These are phyloP conservation scores for Letharia lupina DNA, from an alignment of 495 filamentous ascomycete species.

Conservation along the genomic window DNA sequence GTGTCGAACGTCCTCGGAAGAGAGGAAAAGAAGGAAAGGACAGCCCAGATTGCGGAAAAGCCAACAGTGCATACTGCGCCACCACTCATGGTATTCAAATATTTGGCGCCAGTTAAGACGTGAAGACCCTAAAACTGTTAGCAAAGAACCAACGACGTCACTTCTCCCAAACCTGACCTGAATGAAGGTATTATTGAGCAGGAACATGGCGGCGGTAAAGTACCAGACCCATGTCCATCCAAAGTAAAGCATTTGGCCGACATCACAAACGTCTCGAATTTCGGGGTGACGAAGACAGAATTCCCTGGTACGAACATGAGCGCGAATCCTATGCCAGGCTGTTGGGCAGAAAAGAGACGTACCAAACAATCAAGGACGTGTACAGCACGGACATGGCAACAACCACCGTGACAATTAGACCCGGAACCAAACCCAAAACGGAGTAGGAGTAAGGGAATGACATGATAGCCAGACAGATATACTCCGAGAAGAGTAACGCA, in stretches of 20 bases:
- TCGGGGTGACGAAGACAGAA: slow-evolving; percentile 83
- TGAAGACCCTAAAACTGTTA: slow-evolving; percentile 53
- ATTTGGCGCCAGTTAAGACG: slow-evolving; percentile 69
- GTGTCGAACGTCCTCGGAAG: slow-evolving; percentile 73
- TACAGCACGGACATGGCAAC: slow-evolving; percentile 70
- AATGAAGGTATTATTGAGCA: slow-evolving; percentile 87
- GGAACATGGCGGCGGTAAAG: slow-evolving; percentile 76
- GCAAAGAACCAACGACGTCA: background rate
- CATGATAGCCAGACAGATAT: slow-evolving; percentile 92
- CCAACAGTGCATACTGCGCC: slow-evolving; percentile 60
- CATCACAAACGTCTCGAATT: slow-evolving; percentile 81
- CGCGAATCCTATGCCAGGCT: background rate
- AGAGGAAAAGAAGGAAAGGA: slow-evolving; percentile 67
- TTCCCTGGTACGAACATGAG: slow-evolving; percentile 42
- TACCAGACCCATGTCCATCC: slow-evolving; percentile 72
- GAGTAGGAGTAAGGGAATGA: slow-evolving; percentile 88
- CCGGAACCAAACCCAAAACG: slow-evolving; percentile 75
- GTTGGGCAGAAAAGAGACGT: slow-evolving; percentile 21
- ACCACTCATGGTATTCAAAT: slow-evolving; percentile 73
- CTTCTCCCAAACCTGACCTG: slow-evolving; percentile 36
- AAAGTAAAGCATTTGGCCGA: slow-evolving; percentile 84
- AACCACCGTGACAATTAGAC: slow-evolving; percentile 71
- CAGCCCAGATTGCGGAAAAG: slow-evolving; percentile 58
- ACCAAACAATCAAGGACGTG: slow-evolving; percentile 77
- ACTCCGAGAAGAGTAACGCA: slow-evolving; percentile 79